Evolutionary conservation across 805 yeast genomes (phyloP).

Genomic region (Kluyveromyces wickerhamii): DNA sequence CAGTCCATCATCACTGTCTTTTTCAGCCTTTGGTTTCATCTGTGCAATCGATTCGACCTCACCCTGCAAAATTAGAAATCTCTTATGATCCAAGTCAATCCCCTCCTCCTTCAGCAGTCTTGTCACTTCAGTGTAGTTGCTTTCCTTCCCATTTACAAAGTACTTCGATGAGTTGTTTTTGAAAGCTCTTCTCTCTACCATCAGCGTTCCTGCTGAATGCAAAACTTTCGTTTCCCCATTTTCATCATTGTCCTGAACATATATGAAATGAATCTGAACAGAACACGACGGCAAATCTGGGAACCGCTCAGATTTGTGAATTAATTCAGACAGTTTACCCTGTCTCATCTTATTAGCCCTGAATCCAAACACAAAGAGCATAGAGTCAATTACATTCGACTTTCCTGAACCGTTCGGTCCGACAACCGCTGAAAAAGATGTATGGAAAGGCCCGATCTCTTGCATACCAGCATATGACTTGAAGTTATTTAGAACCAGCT

Average conservation of each 20-base stretch:
- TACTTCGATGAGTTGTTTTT: constrained; percentile 73
- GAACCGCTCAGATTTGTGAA: constrained; percentile 77
- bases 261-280: constrained; percentile 83
- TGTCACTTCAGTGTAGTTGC: constrained; percentile 76
- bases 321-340: constrained; percentile 82
- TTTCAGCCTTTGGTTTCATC: constrained; percentile 96
- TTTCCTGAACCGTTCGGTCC: constrained; percentile 99
- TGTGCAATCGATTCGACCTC: constrained; percentile 98
- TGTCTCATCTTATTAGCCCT: constrained; percentile 96
- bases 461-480: constrained; percentile 94
- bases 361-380: constrained; percentile 94
- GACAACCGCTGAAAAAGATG: constrained; percentile 92
- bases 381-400: constrained; percentile 93
- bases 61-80: constrained; percentile 92
- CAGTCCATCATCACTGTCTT: constrained; percentile 85
- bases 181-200: constrained; percentile 75
- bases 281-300: constrained; percentile 67
- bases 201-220: constrained; percentile 47
- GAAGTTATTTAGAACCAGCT: constrained; percentile 72
- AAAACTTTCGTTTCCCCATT: constrained; percentile 39
- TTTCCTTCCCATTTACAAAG: constrained; percentile 58
- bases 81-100: constrained; percentile 87
- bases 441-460: constrained; percentile 87
- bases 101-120: constrained; percentile 68
- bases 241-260: constrained; percentile 52